These are phyloP conservation scores for Tulasnella sp. DNA, from an alignment of 768 basidiomycete genomes.

Conservation along the genomic window DNA sequence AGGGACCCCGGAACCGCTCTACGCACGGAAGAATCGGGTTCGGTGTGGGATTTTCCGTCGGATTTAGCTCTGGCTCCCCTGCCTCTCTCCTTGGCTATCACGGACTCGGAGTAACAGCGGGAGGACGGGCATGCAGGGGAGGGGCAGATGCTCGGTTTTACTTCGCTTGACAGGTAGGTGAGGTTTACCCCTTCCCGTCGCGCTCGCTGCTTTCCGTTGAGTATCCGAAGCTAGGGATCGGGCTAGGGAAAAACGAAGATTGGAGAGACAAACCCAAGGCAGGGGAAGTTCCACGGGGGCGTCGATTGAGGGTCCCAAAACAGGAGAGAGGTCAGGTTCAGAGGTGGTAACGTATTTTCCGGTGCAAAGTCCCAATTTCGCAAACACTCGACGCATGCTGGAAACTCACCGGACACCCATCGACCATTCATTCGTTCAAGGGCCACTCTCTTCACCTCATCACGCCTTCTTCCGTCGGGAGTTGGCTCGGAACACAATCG, in stretches of 20 bases:
- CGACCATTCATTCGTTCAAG: neutral
- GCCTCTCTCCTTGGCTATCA: neutral
- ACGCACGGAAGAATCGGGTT: neutral
- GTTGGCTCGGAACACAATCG: neutral
- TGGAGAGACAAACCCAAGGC: too few relatives aligned
- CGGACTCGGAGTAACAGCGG: too few relatives aligned
- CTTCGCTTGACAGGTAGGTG: too few relatives aligned
- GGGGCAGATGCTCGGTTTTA: too few relatives aligned
- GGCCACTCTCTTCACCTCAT: neutral
- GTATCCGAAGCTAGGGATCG: neutral
- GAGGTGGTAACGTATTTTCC: neutral
- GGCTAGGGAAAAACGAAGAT: too few relatives aligned
- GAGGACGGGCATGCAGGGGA: too few relatives aligned
- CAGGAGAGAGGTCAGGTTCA: neutral
- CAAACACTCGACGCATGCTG: neutral
- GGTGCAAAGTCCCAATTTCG: neutral
- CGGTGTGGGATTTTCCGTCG: neutral
- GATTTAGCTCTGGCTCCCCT: neutral
- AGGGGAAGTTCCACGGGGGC: neutral
- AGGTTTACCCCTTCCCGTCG: too few relatives aligned
- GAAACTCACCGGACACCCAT: neutral
- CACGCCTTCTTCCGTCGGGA: neutral
- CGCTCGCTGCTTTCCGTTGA: neutral
- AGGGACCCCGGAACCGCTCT: neutral
- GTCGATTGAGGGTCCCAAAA: neutral